These are phyloP conservation scores for Chaetomium sp. DNA, from an alignment of 2,329 filamentous ascomycete genomes.

Conservation along the genomic window DNA sequence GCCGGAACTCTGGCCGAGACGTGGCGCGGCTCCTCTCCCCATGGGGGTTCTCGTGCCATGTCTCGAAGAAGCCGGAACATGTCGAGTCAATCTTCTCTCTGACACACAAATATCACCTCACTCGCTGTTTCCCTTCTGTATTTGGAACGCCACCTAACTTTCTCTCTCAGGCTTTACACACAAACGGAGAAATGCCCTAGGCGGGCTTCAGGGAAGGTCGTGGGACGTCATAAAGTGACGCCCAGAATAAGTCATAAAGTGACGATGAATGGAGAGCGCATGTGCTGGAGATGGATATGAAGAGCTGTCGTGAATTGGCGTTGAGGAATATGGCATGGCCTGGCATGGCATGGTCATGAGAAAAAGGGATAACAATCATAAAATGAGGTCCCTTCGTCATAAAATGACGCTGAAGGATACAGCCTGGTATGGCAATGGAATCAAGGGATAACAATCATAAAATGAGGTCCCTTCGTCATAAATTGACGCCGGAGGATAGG, in stretches of 20 bases:
- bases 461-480: constrained; percentile 5
- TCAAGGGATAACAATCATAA: not conserved
- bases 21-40: constrained; percentile 15
- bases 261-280: not conserved
- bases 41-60: constrained; percentile 14
- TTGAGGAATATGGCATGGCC: not conserved
- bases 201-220: not conserved
- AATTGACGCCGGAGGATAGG: not conserved
- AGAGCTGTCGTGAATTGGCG: not conserved
- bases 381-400: not conserved
- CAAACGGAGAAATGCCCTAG: not conserved
- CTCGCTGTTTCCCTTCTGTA: not conserved
- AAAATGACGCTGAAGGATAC: not conserved
- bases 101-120: constrained; percentile 35
- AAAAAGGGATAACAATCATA: not conserved
- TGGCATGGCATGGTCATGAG: not conserved
- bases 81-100: constrained; percentile 57
- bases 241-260: constrained; percentile 8
- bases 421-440: not conserved
- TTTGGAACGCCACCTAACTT: constrained; percentile 6
- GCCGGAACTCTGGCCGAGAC: constrained; percentile 61
- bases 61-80: constrained; percentile 38
- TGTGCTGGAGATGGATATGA: not conserved
- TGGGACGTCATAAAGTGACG: constrained; percentile 19
- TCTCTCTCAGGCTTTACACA: not conserved